Evolutionary conservation across 2,329 filamentous ascomycete genomes (phyloP), one percentile per base, ranked within the genome.

Genomic region (Calonectria ilicicola): DNA sequence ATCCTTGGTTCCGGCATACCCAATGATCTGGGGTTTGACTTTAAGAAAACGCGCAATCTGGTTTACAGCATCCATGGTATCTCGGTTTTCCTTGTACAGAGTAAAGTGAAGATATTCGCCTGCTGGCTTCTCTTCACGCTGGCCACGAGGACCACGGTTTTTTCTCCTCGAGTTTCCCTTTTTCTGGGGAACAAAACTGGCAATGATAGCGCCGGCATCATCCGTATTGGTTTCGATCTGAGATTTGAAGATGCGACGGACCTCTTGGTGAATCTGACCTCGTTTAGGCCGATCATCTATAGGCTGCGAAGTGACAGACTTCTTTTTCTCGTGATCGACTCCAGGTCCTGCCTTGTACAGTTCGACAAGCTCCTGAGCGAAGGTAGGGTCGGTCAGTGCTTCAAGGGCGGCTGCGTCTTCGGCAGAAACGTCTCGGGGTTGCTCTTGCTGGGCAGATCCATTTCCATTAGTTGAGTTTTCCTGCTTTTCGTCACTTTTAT

Each of bases 71-170:
- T 98, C 96, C 94, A 98, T 97, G 1, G 96, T 98, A 81, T 98
- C 96, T 81, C 96, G 96, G 85, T 98, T 98, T 85, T 98, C 96
- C 85, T 98, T 98, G 90, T 96, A 97, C 65, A 98, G 88, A 0
- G 94, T 96, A 82, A 98, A 98, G 83, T 98, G 95, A 17, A 98
- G 86, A 82, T 95, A 97, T 62, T 95, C 93, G 21, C 94, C 95
- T 89, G 83, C 73, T 70, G 82, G 82, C 73, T 84, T 82, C 71
- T 83, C 81, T 3, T 81, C 79, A 14, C 72, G 75, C 19, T 70
- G 74, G n/a, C 75, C 75, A 17, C 77, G 77, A 23, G 75, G 75
- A 12, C 79, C 78, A 49, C 80, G 70, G 65, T 71, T 77, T 71
- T 80, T 83, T 74, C 81, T 82, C 67, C 78, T 75, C 17, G 21